Conservation (phyloP, 1,284 basidiomycete species). For the Apiotrichum porosum region DNA sequence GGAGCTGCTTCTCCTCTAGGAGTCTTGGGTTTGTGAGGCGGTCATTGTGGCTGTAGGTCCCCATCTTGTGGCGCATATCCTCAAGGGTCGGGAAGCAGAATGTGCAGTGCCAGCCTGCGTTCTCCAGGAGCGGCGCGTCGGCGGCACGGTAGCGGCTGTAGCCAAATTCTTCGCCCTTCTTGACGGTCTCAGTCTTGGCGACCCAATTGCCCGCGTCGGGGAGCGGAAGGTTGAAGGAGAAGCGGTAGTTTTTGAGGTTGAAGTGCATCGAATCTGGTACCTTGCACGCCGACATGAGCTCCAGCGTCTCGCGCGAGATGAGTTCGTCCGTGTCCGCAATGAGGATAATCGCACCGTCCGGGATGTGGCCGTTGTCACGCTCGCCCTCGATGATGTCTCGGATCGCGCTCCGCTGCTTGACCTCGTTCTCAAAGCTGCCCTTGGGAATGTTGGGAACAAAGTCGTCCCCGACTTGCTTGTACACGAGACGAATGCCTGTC, state of each 20-base stretch:
- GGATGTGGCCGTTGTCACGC: not conserved
- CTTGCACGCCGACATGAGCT: conserved; percentile 59
- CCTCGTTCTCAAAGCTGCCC: conserved; percentile 50
- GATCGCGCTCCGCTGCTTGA: not conserved
- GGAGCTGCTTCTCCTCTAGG: conserved; percentile 10
- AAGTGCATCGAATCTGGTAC: conserved; percentile 37
- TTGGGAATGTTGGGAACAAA: conserved; percentile 27
- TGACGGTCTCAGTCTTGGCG: conserved; percentile 17
- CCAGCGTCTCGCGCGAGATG: conserved; percentile 56
- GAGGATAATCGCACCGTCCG: conserved; percentile 51
- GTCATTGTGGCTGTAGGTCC: conserved; percentile 31
- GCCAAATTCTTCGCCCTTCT: not conserved
- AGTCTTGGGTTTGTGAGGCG: conserved; percentile 17
- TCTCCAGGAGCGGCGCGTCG: conserved; percentile 56
- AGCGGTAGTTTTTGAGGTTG: conserved; percentile 61
- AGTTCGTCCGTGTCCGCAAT: conserved; percentile 69
- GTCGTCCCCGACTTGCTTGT: conserved; percentile 10
- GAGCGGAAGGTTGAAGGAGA: conserved; percentile 61
- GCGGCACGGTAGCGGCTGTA: conserved; percentile 39
- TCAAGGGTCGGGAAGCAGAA: conserved; percentile 28
- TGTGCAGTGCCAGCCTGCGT: conserved; percentile 55
- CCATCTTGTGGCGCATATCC: conserved; percentile 30
- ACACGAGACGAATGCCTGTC: conserved; percentile 7
- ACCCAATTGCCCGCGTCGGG: conserved; percentile 53
- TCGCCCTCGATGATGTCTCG: not conserved